Evolutionary conservation across 2,329 filamentous ascomycete species (phyloP), one percentile per base, ranked within the genome.

Genomic region (Apiospora marii): DNA sequence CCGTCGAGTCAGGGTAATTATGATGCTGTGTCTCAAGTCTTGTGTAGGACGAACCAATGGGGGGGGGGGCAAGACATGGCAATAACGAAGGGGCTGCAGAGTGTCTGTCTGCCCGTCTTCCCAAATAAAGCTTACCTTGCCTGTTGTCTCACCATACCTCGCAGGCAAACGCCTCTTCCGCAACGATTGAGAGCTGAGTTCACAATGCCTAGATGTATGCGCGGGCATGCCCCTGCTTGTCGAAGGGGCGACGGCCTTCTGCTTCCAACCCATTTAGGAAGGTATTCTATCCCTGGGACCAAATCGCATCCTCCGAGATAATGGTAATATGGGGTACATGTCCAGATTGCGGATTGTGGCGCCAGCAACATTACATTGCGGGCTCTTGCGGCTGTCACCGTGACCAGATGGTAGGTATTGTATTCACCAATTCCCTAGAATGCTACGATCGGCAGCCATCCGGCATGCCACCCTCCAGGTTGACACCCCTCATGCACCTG

Each of bases 261-360:
- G 30, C 58, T 22, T 64, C 58, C 58, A 64, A 64, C 58, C 58
- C 8, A 14, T 64, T 64, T 64, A 64, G 58, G 58, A 64, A 64
- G 58, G 58, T 64, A 34, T 41, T n/a, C 19, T 64, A 64, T 41
- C 19, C 30, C 53, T 61, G 53, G 53, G 30, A 58, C 13, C 24
- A 13, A 27, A 22, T 41, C 22, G 34, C 4, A 13, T 37, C 16
- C 14, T 61, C 53, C 53, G 53, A 61, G 53, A 61, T 61, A 61
- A 34, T 37, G 53, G 53, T 37, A 61, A 61, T 37, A 37, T 61
- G 53, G 53, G 53, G 53, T 61, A 61, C 30, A 37, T 30, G 7
- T 37, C 7, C 30, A 61, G 30, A 22, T 37, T 61, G 2, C 14
- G 22, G 30, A 4, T 41, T 41, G 19, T 64, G 58, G 58, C 19